Conservation (phyloP, 2,329 filamentous ascomycete species). For the Myrmaecium sp. region DNA sequence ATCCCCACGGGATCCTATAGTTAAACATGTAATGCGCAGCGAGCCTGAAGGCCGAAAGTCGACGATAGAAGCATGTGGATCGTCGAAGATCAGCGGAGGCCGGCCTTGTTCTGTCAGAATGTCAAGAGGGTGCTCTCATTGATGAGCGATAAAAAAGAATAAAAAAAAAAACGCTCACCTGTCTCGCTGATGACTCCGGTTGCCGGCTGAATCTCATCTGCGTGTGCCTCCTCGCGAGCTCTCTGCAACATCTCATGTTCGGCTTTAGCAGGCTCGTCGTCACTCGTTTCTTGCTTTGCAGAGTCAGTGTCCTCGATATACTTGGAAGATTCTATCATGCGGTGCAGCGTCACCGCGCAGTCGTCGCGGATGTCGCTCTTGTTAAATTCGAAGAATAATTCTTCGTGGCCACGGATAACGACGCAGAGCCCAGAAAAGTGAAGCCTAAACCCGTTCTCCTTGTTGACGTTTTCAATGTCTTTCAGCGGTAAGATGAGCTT, state of each 20-base stretch:
- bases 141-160: slow-evolving; percentile 4
- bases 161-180: neutral
- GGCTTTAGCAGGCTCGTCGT: slow-evolving; percentile 57
- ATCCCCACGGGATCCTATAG: slow-evolving; percentile 88
- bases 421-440: slow-evolving; percentile 81
- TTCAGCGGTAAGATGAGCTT: slow-evolving; percentile 67
- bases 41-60: slow-evolving; percentile 76
- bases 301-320: slow-evolving; percentile 54
- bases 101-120: slow-evolving; percentile 30
- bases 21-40: slow-evolving; percentile 77
- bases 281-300: slow-evolving; percentile 50
- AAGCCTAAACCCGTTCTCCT: slow-evolving; percentile 87
- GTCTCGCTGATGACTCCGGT: slow-evolving; percentile 1
- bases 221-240: slow-evolving; percentile 39
- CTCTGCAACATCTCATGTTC: slow-evolving; percentile 69
- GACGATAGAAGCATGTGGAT: slow-evolving; percentile 70
- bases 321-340: slow-evolving; percentile 54
- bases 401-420: slow-evolving; percentile 87
- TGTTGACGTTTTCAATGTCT: slow-evolving; percentile 84
- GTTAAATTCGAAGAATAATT: slow-evolving; percentile 89
- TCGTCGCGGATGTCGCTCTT: slow-evolving; percentile 68
- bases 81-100: slow-evolving; percentile 74
- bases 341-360: slow-evolving; percentile 66
- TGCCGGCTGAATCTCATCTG: no score
- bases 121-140: slow-evolving; percentile 8